Evolutionary conservation across 345 rosid genomes (phyloP).

Genomic region (Cardamine chenopodiifolia): DNA sequence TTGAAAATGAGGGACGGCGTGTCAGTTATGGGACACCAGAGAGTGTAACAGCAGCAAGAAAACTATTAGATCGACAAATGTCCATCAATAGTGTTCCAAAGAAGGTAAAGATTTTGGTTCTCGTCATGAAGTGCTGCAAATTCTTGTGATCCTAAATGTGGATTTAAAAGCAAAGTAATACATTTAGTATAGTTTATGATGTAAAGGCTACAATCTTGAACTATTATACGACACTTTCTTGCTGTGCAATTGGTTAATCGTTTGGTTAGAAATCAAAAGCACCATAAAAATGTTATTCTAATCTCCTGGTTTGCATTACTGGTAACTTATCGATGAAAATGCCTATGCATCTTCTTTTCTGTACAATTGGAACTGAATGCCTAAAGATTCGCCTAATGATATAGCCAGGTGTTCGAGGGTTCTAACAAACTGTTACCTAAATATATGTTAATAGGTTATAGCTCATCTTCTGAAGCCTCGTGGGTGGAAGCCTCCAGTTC

Average conservation of each 20-base stretch:
- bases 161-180: not conserved
- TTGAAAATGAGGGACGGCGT: constrained; percentile 91
- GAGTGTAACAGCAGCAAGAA: constrained; percentile 89
- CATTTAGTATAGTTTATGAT: constrained; percentile 15
- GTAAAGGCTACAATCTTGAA: constrained; percentile 1
- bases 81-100: constrained; percentile 87
- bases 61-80: constrained; percentile 87
- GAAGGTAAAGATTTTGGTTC: constrained; percentile 54
- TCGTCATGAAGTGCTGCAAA: constrained; percentile 20
- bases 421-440: constrained; percentile 18
- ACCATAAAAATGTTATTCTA: not conserved
- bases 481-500: constrained; percentile 96
- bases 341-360: not conserved
- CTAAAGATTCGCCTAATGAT: not conserved
- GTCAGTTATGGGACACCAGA: constrained; percentile 89
- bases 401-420: not conserved
- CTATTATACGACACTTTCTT: constrained; percentile 9
- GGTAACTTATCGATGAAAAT: no score
- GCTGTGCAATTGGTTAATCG: constrained; percentile 10
- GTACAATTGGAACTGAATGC: not conserved
- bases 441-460: constrained; percentile 54
- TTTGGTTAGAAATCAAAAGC: constrained; percentile 1
- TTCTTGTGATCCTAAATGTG: constrained; percentile 17
- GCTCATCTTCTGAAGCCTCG: constrained; percentile 91
- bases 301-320: no score